These are phyloP conservation scores for Achaetomium macrosporum DNA, from an alignment of 2,329 filamentous ascomycete species.

Conservation along the genomic window DNA sequence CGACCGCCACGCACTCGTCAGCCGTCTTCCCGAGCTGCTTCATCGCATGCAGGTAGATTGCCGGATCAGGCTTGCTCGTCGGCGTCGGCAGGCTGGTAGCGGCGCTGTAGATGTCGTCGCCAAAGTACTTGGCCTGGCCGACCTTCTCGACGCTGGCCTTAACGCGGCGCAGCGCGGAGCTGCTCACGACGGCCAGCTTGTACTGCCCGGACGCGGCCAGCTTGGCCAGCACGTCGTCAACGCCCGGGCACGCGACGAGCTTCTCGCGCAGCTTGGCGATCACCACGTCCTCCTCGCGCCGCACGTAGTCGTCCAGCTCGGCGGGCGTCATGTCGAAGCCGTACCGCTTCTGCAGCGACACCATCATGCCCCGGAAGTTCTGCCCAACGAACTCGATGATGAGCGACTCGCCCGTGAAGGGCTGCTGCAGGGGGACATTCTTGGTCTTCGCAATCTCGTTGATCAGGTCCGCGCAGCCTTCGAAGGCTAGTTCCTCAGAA, in stretches of 20 bases:
- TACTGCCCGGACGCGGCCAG: conserved; percentile 59
- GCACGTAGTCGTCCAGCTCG: conserved; percentile 69
- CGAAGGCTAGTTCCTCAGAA: conserved; percentile 85
- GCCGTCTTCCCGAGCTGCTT: conserved; percentile 66
- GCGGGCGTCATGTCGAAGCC: conserved; percentile 61
- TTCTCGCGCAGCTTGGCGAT: conserved; percentile 70
- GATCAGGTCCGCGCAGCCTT: conserved; percentile 82
- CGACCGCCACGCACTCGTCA: conserved; percentile 70
- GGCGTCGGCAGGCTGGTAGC: conserved; percentile 71
- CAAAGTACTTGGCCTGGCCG: conserved; percentile 73
- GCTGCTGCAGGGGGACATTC: conserved; percentile 48
- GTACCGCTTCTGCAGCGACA: conserved; percentile 68
- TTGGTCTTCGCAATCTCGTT: conserved; percentile 74
- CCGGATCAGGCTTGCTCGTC: conserved; percentile 87
- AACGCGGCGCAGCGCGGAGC: conserved; percentile 72
- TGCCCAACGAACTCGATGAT: conserved; percentile 86
- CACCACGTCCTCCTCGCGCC: conserved; percentile 73
- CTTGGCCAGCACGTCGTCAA: conserved; percentile 60
- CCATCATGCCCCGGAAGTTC: conserved; percentile 91
- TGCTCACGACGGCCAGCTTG: conserved; percentile 73
- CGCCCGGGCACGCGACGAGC: conserved; percentile 63
- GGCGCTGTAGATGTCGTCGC: conserved; percentile 72
- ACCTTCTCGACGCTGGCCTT: conserved; percentile 73
- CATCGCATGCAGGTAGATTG: conserved; percentile 76
- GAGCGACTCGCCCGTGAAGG: conserved; percentile 72